phyloP scores from a whole-genome alignment of 192 early-diverging fungal genomes.

The Nowakowskiella sp. region DNA sequence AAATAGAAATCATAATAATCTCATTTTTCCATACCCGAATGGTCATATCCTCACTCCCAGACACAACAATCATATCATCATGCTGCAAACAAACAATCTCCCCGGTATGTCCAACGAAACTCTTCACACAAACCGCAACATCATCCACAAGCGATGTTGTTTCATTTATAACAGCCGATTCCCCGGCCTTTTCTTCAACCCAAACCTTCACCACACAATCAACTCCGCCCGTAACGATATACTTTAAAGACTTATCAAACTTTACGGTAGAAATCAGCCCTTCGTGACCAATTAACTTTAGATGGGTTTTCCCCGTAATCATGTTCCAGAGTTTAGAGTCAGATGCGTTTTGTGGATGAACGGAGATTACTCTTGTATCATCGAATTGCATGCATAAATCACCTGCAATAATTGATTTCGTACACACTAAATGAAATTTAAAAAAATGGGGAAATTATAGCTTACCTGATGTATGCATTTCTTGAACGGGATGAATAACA shows the following conservation, averaged over 20 bases:
- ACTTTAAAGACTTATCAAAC: constrained; percentile 7
- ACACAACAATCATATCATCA: constrained; percentile 17
- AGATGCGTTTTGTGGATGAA: not conserved
- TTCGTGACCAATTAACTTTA: constrained; percentile 23
- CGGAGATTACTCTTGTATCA: constrained; percentile 34
- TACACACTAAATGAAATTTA: not conserved
- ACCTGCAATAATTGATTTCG: constrained; percentile 4
- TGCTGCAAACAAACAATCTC: constrained; percentile 28
- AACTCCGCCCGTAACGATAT: constrained; percentile 32
- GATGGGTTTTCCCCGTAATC: constrained; percentile 17
- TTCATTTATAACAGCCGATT: no score
- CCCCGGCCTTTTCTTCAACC: constrained; percentile 8
- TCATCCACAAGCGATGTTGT: no score
- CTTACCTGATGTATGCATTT: not conserved
- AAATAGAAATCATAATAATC: constrained; percentile 2
- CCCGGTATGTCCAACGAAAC: constrained; percentile 24
- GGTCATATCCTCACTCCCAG: constrained; percentile 32
- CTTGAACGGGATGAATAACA: no score
- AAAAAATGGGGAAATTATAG: not conserved
- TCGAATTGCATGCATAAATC: constrained; percentile 38
- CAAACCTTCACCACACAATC: constrained; percentile 34
- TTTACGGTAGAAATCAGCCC: constrained; percentile 38
- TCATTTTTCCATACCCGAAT: constrained; percentile 28
- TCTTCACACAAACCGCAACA: constrained; percentile 16
- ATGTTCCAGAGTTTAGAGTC: constrained; percentile 24